Conservation (phyloP, 2,329 filamentous ascomycete species). For the Alternaria metachromatica region DNA sequence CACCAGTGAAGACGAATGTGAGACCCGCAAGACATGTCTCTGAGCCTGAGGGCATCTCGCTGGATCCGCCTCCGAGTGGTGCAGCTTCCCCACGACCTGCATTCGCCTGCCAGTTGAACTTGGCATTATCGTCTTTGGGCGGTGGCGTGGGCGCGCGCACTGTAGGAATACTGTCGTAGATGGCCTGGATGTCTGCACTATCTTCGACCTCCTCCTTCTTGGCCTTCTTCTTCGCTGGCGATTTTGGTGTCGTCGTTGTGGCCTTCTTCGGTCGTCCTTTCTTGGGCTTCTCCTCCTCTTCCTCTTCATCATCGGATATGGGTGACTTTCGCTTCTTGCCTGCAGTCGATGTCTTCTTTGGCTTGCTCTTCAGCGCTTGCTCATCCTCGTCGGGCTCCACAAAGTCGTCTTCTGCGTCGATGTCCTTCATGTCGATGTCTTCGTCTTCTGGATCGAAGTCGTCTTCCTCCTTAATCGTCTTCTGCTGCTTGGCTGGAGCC, state of each 20-base stretch:
- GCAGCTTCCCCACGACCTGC: conserved; percentile 67
- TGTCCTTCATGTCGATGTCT: conserved; percentile 62
- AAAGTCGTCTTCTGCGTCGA: conserved; percentile 55
- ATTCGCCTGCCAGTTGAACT: conserved; percentile 77
- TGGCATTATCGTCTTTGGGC: conserved; percentile 68
- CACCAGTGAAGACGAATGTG: conserved; percentile 93
- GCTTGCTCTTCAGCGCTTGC: conserved; percentile 48
- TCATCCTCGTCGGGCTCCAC: conserved; percentile 54
- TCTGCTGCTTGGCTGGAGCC: conserved; percentile 54
- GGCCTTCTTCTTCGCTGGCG: conserved; percentile 62
- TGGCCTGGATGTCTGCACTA: conserved; percentile 76
- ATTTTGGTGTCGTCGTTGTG: conserved; percentile 49
- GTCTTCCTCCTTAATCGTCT: conserved; percentile 49
- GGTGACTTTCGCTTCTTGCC: conserved; percentile 65
- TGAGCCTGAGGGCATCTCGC: conserved; percentile 79
- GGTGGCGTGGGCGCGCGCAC: conserved; percentile 86
- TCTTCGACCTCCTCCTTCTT: conserved; percentile 73
- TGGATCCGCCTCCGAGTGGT: conserved; percentile 63
- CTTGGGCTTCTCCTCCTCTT: conserved; percentile 63
- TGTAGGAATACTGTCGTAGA: conserved; percentile 85
- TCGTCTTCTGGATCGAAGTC: conserved; percentile 51
- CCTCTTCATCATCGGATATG: conserved; percentile 61
- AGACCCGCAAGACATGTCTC: conserved; percentile 91
- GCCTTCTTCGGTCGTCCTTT: conserved; percentile 56
- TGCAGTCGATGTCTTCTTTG: conserved; percentile 44